Percentiles rank a stretch among this genome's conserved stretches.
phyloP scores from a whole-genome alignment of 495 filamentous ascomycete genomes.

The Bacidia gigantensis region DNA sequence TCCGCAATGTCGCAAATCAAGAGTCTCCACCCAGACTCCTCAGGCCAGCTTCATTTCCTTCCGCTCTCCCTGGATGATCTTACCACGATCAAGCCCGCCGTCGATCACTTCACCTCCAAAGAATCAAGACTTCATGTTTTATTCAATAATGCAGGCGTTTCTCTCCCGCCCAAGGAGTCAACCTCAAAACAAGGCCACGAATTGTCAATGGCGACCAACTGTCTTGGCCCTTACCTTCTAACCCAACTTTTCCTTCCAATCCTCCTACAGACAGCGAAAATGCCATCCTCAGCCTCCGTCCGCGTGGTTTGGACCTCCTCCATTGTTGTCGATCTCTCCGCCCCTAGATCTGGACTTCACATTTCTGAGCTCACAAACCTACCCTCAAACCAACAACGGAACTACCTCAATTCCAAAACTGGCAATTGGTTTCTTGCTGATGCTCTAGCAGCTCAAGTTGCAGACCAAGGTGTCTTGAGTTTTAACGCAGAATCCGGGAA shows the following conservation, averaged over 20 bases:
- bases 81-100: slow-evolving; percentile 29
- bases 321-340: slow-evolving; percentile 15
- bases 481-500: slow-evolving; percentile 32
- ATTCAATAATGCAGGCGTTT: slow-evolving; percentile 38
- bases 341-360: slow-evolving; percentile 17
- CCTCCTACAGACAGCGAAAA: slow-evolving; percentile 15
- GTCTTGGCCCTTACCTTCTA: slow-evolving; percentile 25
- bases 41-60: slow-evolving; percentile 29
- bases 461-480: slow-evolving; percentile 21
- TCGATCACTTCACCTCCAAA: slow-evolving; percentile 25
- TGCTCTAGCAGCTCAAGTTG: slow-evolving; percentile 8
- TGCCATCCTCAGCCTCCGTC: slow-evolving; percentile 15
- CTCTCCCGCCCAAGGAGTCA: slow-evolving; percentile 26
- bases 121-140: slow-evolving; percentile 36
- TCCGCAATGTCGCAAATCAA: slow-evolving; percentile 28
- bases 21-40: slow-evolving; percentile 15
- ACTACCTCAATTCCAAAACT: no score
- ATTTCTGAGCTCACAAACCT: slow-evolving; percentile 15
- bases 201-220: slow-evolving; percentile 29
- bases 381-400: slow-evolving; percentile 6
- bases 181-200: slow-evolving; percentile 26
- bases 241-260: slow-evolving; percentile 24
- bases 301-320: slow-evolving; percentile 26
- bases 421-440: slow-evolving; percentile 23
- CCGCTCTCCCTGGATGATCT: slow-evolving; percentile 33